Evolutionary conservation across 345 rosid genomes (phyloP).

Genomic region (Odontarrhena argentea): DNA sequence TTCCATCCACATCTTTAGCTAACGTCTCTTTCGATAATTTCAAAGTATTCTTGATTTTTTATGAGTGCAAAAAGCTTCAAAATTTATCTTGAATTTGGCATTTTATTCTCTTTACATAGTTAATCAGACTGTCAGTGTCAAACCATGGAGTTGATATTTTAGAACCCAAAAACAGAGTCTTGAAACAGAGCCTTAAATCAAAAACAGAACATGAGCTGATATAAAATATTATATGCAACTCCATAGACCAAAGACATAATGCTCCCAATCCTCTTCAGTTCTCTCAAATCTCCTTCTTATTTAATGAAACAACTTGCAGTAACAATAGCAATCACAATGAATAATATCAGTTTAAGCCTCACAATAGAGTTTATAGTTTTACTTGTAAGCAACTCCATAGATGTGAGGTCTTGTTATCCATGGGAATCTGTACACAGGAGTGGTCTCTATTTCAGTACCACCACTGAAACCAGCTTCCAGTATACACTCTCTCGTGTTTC

Average conservation of each 20-base stretch:
- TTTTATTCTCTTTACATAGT: background rate
- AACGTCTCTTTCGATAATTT: slow-evolving; percentile 12
- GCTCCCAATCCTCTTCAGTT: too few relatives aligned
- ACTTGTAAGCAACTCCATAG: slow-evolving; percentile 70
- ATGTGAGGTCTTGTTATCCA: slow-evolving; percentile 60
- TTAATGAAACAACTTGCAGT: background rate
- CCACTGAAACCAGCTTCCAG: slow-evolving; percentile 64
- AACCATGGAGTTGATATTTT: background rate
- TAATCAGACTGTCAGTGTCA: background rate
- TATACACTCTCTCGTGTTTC: slow-evolving; percentile 65
- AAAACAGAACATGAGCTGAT: background rate
- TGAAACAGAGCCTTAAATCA: background rate
- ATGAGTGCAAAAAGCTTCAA: background rate
- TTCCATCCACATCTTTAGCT: slow-evolving; percentile 17
- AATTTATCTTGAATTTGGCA: background rate
- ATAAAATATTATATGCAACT: background rate
- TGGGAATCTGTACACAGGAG: slow-evolving; percentile 44
- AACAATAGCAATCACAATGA: slow-evolving; percentile 7
- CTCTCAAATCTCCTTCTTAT: background rate
- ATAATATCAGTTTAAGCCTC: background rate
- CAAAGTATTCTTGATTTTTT: background rate
- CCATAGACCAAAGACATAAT: background rate
- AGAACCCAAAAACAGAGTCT: background rate
- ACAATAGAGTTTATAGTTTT: slow-evolving; percentile 15
- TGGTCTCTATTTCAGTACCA: slow-evolving; percentile 46